Evolutionary conservation across 2,329 filamentous ascomycete species (phyloP), one percentile per base, ranked within the genome.

Genomic region (Elsinoe arachidis): DNA sequence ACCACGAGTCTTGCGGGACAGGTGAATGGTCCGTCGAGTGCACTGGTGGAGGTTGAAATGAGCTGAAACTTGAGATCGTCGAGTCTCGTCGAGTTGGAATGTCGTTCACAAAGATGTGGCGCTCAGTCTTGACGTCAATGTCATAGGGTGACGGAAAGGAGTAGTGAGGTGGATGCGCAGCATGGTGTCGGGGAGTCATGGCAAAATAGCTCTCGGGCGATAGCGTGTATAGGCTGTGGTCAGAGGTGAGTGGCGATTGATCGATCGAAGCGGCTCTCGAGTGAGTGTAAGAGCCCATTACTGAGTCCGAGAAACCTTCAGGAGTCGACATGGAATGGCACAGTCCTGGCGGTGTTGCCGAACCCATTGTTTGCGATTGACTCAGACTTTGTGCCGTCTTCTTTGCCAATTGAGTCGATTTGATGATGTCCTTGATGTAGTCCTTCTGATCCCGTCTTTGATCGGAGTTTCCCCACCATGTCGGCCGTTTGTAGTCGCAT

Each of bases 391-490:
- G 74, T 55, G 83, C 79, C 55, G 82, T 79, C 82, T 96, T 96
- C 75, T 96, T 92, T 23, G 85, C 85, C 64, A 95, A 80, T 81
- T 97, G 97, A 70, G 93, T 97, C 70, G 86, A 84, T 83, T 96
- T 96, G 79, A 99, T 97, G 73, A 92, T 89, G 73, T 87, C 86
- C 80, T 99, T 99, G 80, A 99, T 95, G 64, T 86, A 78, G 70
- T 97, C 93, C 76, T 97, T 99, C 72, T 96, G 90, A 58, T 85
- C 77, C 66, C 86, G 83, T 64, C 93, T 81, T 68, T 87, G 84
- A 62, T 96, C 90, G 68, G 88, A 87, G 78, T 93, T 96, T 74
- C 86, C 88, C 93, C 93, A 99, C 93, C 93, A 99, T 75, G 88
- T 83, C 37, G 93, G 93, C 69, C 91, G 80, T 80, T 95, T 96